These are phyloP conservation scores for Lentinula detonsa DNA, from an alignment of 768 basidiomycete species.

Conservation along the genomic window DNA sequence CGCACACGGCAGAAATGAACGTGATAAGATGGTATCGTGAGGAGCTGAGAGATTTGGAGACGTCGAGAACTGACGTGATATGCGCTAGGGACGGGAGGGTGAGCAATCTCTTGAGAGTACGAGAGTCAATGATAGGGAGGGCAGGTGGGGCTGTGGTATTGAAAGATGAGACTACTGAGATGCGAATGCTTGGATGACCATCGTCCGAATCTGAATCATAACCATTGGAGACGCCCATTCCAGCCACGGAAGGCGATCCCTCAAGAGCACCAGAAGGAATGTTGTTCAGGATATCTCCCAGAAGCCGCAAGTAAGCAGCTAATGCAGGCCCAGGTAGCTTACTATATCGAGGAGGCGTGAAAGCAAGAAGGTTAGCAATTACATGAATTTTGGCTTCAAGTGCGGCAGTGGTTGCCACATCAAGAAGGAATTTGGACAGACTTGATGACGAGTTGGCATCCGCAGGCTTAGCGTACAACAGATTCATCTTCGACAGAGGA, in stretches of 20 bases:
- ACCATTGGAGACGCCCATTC: neutral
- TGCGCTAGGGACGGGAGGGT: conserved; percentile 49
- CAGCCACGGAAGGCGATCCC: conserved; percentile 11
- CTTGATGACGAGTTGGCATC: neutral
- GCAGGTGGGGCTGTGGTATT: conserved; percentile 9
- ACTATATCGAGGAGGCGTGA: conserved; percentile 58
- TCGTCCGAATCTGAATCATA: conserved; percentile 32
- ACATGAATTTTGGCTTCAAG: conserved; percentile 47
- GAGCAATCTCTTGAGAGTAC: conserved; percentile 60
- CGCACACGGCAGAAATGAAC: conserved; percentile 52
- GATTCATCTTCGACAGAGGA: conserved; percentile 38
- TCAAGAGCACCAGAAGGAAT: conserved; percentile 53
- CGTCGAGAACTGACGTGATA: conserved; percentile 45
- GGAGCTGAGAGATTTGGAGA: conserved; percentile 21
- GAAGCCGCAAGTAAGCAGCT: conserved; percentile 47
- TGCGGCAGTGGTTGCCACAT: conserved; percentile 16
- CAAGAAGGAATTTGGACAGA: conserved; percentile 14
- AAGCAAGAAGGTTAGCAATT: conserved; percentile 64
- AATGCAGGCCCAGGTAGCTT: conserved; percentile 39
- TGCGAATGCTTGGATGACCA: conserved; percentile 20
- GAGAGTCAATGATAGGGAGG: conserved; percentile 44
- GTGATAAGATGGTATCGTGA: neutral
- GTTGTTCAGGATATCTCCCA: conserved; percentile 41
- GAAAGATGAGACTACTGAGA: conserved; percentile 32
- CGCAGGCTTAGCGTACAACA: conserved; percentile 13